Base-by-base conservation (phyloP, 2,329 filamentous ascomycete genomes). In the Colletotrichum sp. region DNA sequence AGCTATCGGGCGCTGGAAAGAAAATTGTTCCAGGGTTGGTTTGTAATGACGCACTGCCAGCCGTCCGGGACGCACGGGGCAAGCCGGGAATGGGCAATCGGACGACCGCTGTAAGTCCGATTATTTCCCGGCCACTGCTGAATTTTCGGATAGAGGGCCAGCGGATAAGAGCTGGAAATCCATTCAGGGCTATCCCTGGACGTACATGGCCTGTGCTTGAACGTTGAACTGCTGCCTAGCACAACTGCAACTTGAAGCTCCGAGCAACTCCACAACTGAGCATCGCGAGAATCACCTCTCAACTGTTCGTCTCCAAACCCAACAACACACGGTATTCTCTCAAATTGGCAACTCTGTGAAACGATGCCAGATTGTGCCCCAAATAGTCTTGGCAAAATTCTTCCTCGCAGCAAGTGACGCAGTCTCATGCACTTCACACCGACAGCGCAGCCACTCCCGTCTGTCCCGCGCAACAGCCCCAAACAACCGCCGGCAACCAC, bases 21-120 rank as follows among this genome's bases (percentile, higher is more conserved):
- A 75, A 75, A 75, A 72, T 67, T 72, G 72, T 71, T 75, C 16
- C 58, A 52, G 43, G 43, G 43, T 52, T 71, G 48, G 69, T 74
- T 67, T 67, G 61, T 75, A 66, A 75, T 75, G 73, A 75, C 73
- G 73, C 56, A 10, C 28, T 12, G 26, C 73, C 61, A 68, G 28
- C 56, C 28, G 24, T 24, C 73, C 61, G 72, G 52, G 16, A 28
- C 69, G 72, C 68, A 75, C 72, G 61, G 72, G 52, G 26, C 61
- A 12, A 10, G 28, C 21, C 38, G 32, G 64, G 66, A n/a, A 62
- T 69, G 67, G 16, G 7, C 48, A 71, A 36, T 28, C 32, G 18
- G 48, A 15, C 36, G 43, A 36, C 16, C 38, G 3, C 55, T 52
- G 9, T 64, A 56, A 28, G 43, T 62, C 71, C 71, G 56, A 70